A percentile compares a stretch with the other conserved stretches of the same genome.
These are phyloP conservation scores for Lipomyces spencermartinsiae DNA, from an alignment of 805 yeast genomes.

Conservation along the genomic window DNA sequence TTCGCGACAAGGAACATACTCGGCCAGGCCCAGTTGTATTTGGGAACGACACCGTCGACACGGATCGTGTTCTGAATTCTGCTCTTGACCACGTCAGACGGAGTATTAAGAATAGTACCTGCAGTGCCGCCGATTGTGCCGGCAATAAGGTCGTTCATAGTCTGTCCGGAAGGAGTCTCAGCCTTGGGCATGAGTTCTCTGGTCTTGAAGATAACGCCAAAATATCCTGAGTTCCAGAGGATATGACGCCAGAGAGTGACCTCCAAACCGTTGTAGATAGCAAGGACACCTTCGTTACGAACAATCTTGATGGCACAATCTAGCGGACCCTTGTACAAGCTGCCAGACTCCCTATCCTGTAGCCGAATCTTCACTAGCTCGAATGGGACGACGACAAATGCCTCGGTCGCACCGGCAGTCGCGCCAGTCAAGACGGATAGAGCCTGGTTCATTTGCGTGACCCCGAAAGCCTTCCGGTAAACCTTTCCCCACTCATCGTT, in stretches of 20 bases:
- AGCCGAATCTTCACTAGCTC: conserved; percentile 93
- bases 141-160: conserved; percentile 83
- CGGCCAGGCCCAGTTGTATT: conserved; percentile 92
- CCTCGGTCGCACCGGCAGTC: conserved; percentile 96
- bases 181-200: conserved; percentile 81
- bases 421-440: conserved; percentile 94
- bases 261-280: conserved; percentile 93
- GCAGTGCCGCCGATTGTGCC: conserved; percentile 97
- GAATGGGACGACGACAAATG: conserved; percentile 96
- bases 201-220: conserved; percentile 91
- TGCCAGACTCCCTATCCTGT: conserved; percentile 77
- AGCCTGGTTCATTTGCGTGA: conserved; percentile 73
- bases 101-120: conserved; percentile 95
- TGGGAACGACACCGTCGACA: conserved; percentile 76
- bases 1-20: conserved; percentile 71
- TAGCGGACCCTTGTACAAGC: conserved; percentile 76
- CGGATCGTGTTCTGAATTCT: conserved; percentile 82
- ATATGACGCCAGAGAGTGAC: conserved; percentile 98
- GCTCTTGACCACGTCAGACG: conserved; percentile 93
- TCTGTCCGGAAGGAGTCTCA: conserved; percentile 70
- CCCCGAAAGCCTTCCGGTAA: conserved; percentile 74
- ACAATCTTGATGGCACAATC: conserved; percentile 80
- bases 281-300: conserved; percentile 75
- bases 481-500: conserved; percentile 95
- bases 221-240: conserved; percentile 97